Evolutionary conservation across 352 stramenopile genomes (phyloP).

Genomic region (Globisporangium carolinianum): DNA sequence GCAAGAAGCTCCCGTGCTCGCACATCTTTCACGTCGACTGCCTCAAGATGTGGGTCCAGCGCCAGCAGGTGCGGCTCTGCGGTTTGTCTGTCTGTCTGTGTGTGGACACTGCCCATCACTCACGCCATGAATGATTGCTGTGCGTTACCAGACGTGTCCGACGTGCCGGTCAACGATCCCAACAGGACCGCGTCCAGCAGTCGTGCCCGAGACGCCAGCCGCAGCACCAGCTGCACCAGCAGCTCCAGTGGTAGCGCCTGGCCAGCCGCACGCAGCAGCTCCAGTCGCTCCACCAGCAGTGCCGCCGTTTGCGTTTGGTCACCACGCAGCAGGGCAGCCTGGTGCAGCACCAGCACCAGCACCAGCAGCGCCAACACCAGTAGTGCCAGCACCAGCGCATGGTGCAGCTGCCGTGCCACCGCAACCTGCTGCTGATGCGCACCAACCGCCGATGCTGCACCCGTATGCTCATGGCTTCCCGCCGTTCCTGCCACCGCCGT

Average conservation of each 20-base stretch:
- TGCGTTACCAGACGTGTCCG: conserved; percentile 79
- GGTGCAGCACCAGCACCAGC: background rate
- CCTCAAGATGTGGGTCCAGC: conserved; percentile 97
- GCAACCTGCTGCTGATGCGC: conserved; percentile 3
- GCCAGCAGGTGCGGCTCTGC: conserved; percentile 81
- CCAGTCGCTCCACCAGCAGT: background rate
- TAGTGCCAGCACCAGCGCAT: background rate
- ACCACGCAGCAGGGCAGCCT: no score
- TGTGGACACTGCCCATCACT: no score
- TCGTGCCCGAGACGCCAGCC: conserved; percentile 24
- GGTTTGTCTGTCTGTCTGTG: background rate
- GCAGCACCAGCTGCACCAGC: conserved; percentile 2
- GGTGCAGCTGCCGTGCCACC: conserved; percentile 14
- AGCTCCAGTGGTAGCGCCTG: background rate
- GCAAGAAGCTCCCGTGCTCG: conserved; percentile 95
- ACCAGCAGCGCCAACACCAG: background rate
- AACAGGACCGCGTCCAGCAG: conserved; percentile 38
- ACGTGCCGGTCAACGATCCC: conserved; percentile 96
- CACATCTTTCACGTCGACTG: conserved; percentile 98
- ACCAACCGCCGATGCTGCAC: conserved; percentile 11
- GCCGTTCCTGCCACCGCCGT: conserved; percentile 40
- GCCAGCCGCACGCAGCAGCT: background rate
- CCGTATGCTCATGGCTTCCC: conserved; percentile 36
- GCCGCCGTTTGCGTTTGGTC: no score
- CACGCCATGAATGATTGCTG: background rate